These are phyloP conservation scores for Amanita molliuscula DNA, from an alignment of 768 basidiomycete species.

Conservation along the genomic window DNA sequence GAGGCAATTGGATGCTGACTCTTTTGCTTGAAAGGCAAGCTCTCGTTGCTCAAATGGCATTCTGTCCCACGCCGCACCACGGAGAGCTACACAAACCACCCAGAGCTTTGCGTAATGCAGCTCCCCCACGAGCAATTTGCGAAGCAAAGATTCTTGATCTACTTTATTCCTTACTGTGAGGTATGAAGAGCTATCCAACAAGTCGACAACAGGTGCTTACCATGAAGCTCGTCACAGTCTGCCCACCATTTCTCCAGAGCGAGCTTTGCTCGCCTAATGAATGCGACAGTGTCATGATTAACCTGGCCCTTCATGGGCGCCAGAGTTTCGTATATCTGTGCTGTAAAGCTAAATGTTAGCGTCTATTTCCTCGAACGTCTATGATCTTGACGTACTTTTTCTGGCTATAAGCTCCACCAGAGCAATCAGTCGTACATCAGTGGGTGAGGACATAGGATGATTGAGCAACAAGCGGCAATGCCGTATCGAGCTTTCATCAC, in stretches of 20 bases:
- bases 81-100: slow-evolving; percentile 86
- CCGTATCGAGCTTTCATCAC: slow-evolving; percentile 80
- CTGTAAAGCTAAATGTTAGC: slow-evolving; percentile 25
- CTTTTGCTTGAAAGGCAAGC: slow-evolving; percentile 91
- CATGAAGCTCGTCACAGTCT: slow-evolving; percentile 80
- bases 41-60: slow-evolving; percentile 94
- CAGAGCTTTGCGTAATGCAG: slow-evolving; percentile 90
- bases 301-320: slow-evolving; percentile 80
- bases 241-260: slow-evolving; percentile 88
- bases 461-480: slow-evolving; percentile 74
- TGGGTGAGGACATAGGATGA: slow-evolving; percentile 83
- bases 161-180: slow-evolving; percentile 50
- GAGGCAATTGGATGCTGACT: slow-evolving; percentile 80
- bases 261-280: slow-evolving; percentile 78
- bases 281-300: slow-evolving; percentile 73
- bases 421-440: slow-evolving; percentile 81
- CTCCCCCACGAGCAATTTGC: slow-evolving; percentile 83
- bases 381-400: slow-evolving; percentile 51
- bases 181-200: slow-evolving; percentile 4
- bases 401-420: slow-evolving; percentile 86
- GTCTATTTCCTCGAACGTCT: neutral
- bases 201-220: slow-evolving; percentile 26
- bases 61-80: slow-evolving; percentile 92
- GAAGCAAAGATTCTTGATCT: slow-evolving; percentile 77
- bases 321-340: slow-evolving; percentile 89